These are phyloP conservation scores for Ceriops tagal DNA, from an alignment of 345 rosid genomes.

Conservation along the genomic window DNA sequence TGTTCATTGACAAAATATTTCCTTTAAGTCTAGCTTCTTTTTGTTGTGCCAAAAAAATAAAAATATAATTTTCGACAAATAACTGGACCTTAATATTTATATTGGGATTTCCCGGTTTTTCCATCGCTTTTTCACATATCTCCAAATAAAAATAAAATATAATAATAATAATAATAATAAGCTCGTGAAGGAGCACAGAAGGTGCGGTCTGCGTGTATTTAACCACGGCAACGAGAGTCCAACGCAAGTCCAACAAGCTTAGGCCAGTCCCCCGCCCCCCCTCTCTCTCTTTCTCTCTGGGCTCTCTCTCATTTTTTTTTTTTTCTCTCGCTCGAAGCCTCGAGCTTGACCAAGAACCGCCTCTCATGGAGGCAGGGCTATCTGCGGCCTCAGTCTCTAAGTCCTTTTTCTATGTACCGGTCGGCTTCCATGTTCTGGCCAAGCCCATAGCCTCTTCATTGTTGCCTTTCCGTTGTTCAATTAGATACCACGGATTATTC, in stretches of 20 bases:
- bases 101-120: too few relatives aligned
- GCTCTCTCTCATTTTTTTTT: background rate
- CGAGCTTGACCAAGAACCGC: background rate
- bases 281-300: background rate
- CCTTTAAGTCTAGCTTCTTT: too few relatives aligned
- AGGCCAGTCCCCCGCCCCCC: constrained; percentile 1
- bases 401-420: constrained; percentile 31
- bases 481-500: constrained; percentile 13
- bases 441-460: constrained; percentile 27
- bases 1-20: too few relatives aligned
- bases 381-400: constrained; percentile 43
- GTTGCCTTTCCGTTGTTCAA: constrained; percentile 21
- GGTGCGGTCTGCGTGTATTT: constrained; percentile 44
- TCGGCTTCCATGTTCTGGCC: constrained; percentile 24
- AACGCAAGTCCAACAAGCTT: background rate
- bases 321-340: background rate
- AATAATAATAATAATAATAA: too few relatives aligned
- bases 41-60: too few relatives aligned
- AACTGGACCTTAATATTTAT: too few relatives aligned
- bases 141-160: too few relatives aligned
- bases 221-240: background rate
- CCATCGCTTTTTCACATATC: too few relatives aligned
- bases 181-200: background rate
- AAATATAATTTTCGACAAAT: too few relatives aligned
- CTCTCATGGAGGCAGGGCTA: constrained; percentile 67